A percentile compares a stretch with the other conserved stretches of the same genome.
Conservation (phyloP, 2,329 filamentous ascomycete species). For the Fusarium sp. region DNA sequence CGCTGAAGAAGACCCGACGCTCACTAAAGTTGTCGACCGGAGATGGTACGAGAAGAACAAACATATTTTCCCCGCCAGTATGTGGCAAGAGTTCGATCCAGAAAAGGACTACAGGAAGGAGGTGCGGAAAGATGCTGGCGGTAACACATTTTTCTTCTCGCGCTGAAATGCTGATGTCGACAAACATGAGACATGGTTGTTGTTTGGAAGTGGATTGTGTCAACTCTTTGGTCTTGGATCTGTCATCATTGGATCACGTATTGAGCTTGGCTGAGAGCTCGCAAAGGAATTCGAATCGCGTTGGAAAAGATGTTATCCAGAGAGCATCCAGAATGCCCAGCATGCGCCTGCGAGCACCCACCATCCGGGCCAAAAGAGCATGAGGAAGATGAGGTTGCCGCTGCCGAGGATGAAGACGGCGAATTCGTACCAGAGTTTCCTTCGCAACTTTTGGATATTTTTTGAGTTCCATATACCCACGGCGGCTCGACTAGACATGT, state of each 20-base stretch:
- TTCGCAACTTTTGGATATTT: conserved; percentile 50
- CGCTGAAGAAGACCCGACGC: conserved; percentile 75
- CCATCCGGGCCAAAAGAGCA: conserved; percentile 69
- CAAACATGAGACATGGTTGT: conserved; percentile 3
- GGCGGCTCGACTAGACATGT: conserved; percentile 44
- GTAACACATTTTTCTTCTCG: conserved; percentile 92
- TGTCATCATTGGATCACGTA: conserved; percentile 19
- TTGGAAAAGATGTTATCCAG: conserved; percentile 45
- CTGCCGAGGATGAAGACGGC: conserved; percentile 60
- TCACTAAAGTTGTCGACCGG: conserved; percentile 94
- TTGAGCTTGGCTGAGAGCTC: conserved; percentile 19
- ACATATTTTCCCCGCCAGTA: conserved; percentile 95
- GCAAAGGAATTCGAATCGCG: conserved; percentile 7
- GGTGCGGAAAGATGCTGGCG: conserved; percentile 82
- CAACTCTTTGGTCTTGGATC: conserved; percentile 11
- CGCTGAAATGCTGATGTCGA: conserved; percentile 42
- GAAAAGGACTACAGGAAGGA: conserved; percentile 83
- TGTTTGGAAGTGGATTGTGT: conserved; percentile 3
- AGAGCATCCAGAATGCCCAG: conserved; percentile 48
- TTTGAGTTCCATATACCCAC: conserved; percentile 52
- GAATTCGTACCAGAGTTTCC: conserved; percentile 62
- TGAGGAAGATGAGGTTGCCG: conserved; percentile 57
- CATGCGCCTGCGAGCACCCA: conserved; percentile 53
- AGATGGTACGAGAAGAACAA: conserved; percentile 98
- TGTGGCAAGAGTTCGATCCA: conserved; percentile 95